Evolutionary conservation across 139 green algal species (phyloP).

Genomic region (Tetradesmus lagerheimii): DNA sequence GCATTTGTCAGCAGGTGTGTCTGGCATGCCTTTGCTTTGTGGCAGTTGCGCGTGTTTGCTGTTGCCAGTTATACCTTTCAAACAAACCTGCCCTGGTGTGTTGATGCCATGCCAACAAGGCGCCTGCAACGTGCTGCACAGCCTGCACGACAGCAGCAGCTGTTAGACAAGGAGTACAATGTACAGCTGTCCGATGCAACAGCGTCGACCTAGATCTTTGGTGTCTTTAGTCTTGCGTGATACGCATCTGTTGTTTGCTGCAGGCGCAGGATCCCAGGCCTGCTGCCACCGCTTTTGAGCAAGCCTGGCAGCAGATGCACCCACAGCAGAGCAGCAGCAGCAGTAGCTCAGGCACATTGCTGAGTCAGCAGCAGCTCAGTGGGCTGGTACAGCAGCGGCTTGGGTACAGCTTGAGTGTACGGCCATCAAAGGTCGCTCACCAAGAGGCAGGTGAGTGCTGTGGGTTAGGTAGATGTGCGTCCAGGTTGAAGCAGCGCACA

Average conservation of each 20-base stretch:
- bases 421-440: slow-evolving; percentile 48
- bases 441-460: slow-evolving; percentile 51
- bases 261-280: slow-evolving; percentile 18
- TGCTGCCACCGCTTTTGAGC: slow-evolving; percentile 20
- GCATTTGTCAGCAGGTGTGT: neutral
- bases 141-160: no score
- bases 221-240: no score
- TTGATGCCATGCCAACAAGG: no score
- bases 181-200: neutral
- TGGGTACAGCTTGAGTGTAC: slow-evolving; percentile 53
- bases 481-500: no score
- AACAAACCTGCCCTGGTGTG: no score
- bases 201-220: no score
- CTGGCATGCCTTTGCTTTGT: neutral
- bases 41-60: neutral
- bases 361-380: slow-evolving; percentile 28
- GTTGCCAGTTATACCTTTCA: no score
- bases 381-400: slow-evolving; percentile 49
- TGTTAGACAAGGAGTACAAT: no score
- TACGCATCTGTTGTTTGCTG: no score
- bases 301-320: slow-evolving; percentile 33
- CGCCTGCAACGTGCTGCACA: neutral
- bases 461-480: no score
- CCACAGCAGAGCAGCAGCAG: slow-evolving; percentile 36
- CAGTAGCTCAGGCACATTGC: neutral